Conservation (phyloP, 192 early-diverging fungal species). For the Globomyces pollinis-pini region DNA sequence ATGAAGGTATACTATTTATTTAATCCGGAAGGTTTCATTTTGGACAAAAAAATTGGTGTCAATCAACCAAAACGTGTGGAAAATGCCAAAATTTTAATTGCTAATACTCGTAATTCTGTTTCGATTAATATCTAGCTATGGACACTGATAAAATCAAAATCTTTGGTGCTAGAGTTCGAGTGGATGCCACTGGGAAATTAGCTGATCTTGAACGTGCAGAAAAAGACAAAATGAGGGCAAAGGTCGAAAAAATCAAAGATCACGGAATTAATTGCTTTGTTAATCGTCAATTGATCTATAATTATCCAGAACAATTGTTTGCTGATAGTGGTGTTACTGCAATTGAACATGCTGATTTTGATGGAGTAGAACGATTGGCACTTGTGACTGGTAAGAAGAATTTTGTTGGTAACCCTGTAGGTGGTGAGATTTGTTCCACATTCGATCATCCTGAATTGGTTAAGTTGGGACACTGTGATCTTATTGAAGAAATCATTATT, state of each 20-base stretch:
- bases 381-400: conserved; percentile 81
- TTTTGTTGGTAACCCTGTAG: no score
- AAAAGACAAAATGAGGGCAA: conserved; percentile 95
- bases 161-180: conserved; percentile 94
- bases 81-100: conserved; percentile 93
- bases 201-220: conserved; percentile 98
- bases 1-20: conserved; percentile 53
- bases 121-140: conserved; percentile 79
- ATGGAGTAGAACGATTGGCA: conserved; percentile 93
- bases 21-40: conserved; percentile 73
- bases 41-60: conserved; percentile 98
- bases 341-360: conserved; percentile 99
- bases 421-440: conserved; percentile 96
- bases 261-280: conserved; percentile 99
- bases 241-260: conserved; percentile 96
- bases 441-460: conserved; percentile 98
- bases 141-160: conserved; percentile 99
- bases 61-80: conserved; percentile 95
- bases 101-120: conserved; percentile 78
- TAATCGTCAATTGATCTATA: conserved; percentile 99
- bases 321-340: conserved; percentile 94
- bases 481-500: conserved; percentile 98
- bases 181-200: conserved; percentile 93
- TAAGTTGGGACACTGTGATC: conserved; percentile 86
- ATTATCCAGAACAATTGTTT: conserved; percentile 99